A percentile compares a stretch with the other conserved stretches of the same genome.
These are phyloP conservation scores for Ustilago cynodontis DNA, from an alignment of 1,284 basidiomycete genomes.

Conservation along the genomic window DNA sequence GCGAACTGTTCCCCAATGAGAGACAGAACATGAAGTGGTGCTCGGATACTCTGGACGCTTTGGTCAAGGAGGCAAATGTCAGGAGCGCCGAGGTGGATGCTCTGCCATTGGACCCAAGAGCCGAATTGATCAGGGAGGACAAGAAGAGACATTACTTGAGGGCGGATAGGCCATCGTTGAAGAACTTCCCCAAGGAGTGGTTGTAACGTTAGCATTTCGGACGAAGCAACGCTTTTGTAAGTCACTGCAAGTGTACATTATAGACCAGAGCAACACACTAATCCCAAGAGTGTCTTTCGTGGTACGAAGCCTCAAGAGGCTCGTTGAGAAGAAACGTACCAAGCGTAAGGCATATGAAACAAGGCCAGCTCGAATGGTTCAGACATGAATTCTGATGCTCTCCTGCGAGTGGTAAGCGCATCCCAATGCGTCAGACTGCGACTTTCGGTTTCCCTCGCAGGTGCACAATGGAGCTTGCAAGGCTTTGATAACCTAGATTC, in stretches of 20 bases:
- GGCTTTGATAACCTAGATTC: too few species aligned
- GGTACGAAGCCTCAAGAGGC: background rate
- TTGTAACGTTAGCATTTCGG: conserved; percentile 39
- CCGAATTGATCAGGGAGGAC: conserved; percentile 46
- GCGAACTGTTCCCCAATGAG: conserved; percentile 68
- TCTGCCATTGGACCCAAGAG: conserved; percentile 68
- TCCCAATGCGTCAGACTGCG: too few species aligned
- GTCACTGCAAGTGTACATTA: background rate
- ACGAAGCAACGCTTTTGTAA: background rate
- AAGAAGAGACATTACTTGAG: conserved; percentile 55
- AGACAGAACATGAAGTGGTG: conserved; percentile 72
- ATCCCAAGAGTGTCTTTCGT: background rate
- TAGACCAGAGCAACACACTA: background rate
- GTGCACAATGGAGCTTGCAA: too few species aligned
- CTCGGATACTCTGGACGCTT: conserved; percentile 69
- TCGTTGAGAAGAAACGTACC: background rate
- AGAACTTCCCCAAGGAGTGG: conserved; percentile 70
- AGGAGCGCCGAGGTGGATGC: conserved; percentile 58
- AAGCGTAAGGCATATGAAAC: too few species aligned
- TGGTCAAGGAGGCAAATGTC: conserved; percentile 68
- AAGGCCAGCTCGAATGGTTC: too few species aligned
- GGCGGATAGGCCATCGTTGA: conserved; percentile 52
- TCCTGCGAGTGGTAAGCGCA: too few species aligned
- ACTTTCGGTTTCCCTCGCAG: too few species aligned
- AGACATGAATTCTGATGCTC: too few species aligned